Evolutionary conservation across 768 basidiomycete genomes (phyloP).

Genomic region (Suillus subaureus): DNA sequence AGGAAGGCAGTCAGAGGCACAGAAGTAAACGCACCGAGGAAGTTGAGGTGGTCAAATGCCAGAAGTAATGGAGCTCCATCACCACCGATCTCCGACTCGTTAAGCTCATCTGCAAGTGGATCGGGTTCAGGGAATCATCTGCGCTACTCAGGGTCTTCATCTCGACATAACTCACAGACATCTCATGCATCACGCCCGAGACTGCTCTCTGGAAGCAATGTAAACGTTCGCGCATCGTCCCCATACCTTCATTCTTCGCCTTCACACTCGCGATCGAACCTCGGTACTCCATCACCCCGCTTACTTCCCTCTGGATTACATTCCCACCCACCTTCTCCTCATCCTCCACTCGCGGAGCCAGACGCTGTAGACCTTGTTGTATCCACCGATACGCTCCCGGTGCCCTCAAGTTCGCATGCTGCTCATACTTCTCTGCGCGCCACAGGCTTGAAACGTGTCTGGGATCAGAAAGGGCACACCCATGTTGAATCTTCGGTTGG

Average conservation of each 20-base stretch:
- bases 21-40: constrained; percentile 40
- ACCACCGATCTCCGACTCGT: constrained; percentile 1
- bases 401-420: constrained; percentile 19
- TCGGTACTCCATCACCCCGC: constrained; percentile 10
- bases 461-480: constrained; percentile 20
- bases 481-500: too few species aligned
- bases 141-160: constrained; percentile 2
- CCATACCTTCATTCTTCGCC: constrained; percentile 17
- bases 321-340: constrained; percentile 8
- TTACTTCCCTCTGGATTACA: constrained; percentile 1
- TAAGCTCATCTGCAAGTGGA: constrained; percentile 10
- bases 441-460: constrained; percentile 27
- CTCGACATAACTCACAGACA: constrained; percentile 14
- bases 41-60: constrained; percentile 48
- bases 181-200: constrained; percentile 14
- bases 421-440: constrained; percentile 20
- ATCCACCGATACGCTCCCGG: constrained; percentile 17
- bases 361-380: constrained; percentile 92
- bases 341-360: constrained; percentile 32
- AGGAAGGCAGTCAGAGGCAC: constrained; percentile 12
- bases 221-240: constrained; percentile 17
- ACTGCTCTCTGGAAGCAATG: constrained; percentile 9
- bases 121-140: background rate
- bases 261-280: constrained; percentile 15
- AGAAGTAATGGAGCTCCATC: background rate